Evolutionary conservation across 495 filamentous ascomycete genomes (phyloP), one percentile per base, ranked within the genome.

Genomic region (Penicillium canescens): DNA sequence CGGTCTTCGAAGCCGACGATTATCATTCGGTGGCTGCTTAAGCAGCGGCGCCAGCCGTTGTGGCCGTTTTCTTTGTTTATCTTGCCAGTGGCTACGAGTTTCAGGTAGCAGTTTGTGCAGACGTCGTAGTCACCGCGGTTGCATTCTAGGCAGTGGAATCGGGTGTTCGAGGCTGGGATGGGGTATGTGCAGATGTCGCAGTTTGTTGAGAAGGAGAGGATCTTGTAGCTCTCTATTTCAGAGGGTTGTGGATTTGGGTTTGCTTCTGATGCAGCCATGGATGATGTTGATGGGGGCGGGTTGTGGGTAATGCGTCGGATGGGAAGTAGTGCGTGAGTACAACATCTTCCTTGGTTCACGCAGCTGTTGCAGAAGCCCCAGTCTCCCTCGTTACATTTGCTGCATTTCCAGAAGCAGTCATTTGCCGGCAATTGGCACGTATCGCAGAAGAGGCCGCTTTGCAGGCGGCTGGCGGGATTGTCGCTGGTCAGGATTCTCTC

Each of bases 351-450:
- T 67, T 83, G 83, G 41, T 89, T 90, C 24, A 96, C 89, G 62
- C 92, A 96, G 50, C 70, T 63, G 54, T 87, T 86, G 71, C 92
- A 96, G 61, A 89, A 96, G 1, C 92, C 92, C 92, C 91, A 96
- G 61, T 92, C 91, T 23, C 89, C 91, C 48, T 92, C 86, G 60
- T 96, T 95, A 70, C 92, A 96, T 35, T 75, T 58, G 49, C 83
- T 82, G 67, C 92, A 96, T 52, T 86, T 82, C 91, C 91, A 96
- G 64, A 86, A 91, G 64, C 87, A 90, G 20, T 85, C 79, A 54
- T 94, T 90, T 0, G 89, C 76, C 67, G 81, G 85, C 0, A 80
- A 75, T n/a, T 76, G 69, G 61, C 92, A 96, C 37, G 81, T 78
- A 23, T 83, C 80, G 70, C 92, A 96, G 67, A 96, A 96, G 20